Conservation (phyloP, 108 stramenopile species). For the Fistulifera solaris region DNA sequence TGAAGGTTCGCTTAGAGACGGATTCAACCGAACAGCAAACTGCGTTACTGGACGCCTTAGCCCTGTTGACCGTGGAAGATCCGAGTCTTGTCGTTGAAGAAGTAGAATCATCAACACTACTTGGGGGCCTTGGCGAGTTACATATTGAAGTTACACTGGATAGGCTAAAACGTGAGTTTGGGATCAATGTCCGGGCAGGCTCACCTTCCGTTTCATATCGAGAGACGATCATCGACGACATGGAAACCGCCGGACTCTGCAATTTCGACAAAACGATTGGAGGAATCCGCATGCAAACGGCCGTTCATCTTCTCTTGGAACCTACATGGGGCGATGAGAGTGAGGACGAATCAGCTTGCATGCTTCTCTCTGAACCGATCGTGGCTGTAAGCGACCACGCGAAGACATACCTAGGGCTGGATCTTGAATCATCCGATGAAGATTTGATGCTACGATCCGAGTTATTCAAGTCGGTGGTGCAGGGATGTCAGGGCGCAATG, state of each 20-base stretch:
- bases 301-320: slow-evolving; percentile 44
- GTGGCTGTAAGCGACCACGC: slow-evolving; percentile 52
- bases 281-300: slow-evolving; percentile 56
- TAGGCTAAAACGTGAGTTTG: slow-evolving; percentile 65
- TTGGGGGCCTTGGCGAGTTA: slow-evolving; percentile 81
- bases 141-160: slow-evolving; percentile 83
- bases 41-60: slow-evolving; percentile 50
- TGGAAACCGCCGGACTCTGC: slow-evolving; percentile 62
- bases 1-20: slow-evolving; percentile 78
- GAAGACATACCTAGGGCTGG: slow-evolving; percentile 48
- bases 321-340: slow-evolving; percentile 11
- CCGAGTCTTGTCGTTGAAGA: slow-evolving; percentile 79
- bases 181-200: slow-evolving; percentile 58
- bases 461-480: slow-evolving; percentile 48
- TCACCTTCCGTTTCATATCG: slow-evolving; percentile 74
- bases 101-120: slow-evolving; percentile 58
- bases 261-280: slow-evolving; percentile 76
- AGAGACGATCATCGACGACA: slow-evolving; percentile 50
- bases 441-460: slow-evolving; percentile 41
- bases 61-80: slow-evolving; percentile 71
- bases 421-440: slow-evolving; percentile 24
- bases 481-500: slow-evolving; percentile 68
- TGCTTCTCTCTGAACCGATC: slow-evolving; percentile 48
- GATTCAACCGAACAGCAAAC: slow-evolving; percentile 52
- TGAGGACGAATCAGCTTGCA: slow-evolving; percentile 27